These are phyloP conservation scores for Insectozyma bohioensis DNA, from an alignment of 1,139 yeast genomes.

Conservation along the genomic window DNA sequence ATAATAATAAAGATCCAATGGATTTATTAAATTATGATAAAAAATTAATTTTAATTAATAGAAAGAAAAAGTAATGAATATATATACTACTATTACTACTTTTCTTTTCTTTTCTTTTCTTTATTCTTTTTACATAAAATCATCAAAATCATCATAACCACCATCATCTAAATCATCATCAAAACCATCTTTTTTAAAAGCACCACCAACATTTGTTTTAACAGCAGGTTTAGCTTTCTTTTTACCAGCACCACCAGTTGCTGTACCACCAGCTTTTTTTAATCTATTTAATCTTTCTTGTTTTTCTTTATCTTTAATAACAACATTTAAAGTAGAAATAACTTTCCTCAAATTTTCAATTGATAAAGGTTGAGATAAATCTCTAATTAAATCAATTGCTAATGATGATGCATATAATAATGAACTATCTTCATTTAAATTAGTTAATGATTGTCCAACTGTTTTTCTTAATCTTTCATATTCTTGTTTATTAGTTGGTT, in stretches of 20 bases:
- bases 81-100: not conserved
- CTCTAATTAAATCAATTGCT: slow-evolving; percentile 85
- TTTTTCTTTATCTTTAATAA: slow-evolving; percentile 82
- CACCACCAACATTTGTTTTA: slow-evolving; percentile 73
- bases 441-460: slow-evolving; percentile 63
- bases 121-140: slow-evolving; percentile 67
- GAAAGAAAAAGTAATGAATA: not conserved
- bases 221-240: slow-evolving; percentile 81
- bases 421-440: slow-evolving; percentile 60
- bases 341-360: slow-evolving; percentile 86
- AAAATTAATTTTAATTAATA: slow-evolving; percentile 2
- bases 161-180: slow-evolving; percentile 56
- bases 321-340: slow-evolving; percentile 77
- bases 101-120: not conserved
- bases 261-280: slow-evolving; percentile 78
- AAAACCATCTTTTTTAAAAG: slow-evolving; percentile 68
- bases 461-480: slow-evolving; percentile 83
- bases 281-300: slow-evolving; percentile 85
- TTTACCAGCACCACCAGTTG: slow-evolving; percentile 94
- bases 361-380: slow-evolving; percentile 74
- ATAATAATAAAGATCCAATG: slow-evolving; percentile 11
- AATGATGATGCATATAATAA: slow-evolving; percentile 72
- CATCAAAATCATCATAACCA: slow-evolving; percentile 75
- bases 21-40: slow-evolving; percentile 11
- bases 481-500: slow-evolving; percentile 77